Base-by-base conservation (phyloP, 768 basidiomycete species). In the Cubamyces lactineus region DNA sequence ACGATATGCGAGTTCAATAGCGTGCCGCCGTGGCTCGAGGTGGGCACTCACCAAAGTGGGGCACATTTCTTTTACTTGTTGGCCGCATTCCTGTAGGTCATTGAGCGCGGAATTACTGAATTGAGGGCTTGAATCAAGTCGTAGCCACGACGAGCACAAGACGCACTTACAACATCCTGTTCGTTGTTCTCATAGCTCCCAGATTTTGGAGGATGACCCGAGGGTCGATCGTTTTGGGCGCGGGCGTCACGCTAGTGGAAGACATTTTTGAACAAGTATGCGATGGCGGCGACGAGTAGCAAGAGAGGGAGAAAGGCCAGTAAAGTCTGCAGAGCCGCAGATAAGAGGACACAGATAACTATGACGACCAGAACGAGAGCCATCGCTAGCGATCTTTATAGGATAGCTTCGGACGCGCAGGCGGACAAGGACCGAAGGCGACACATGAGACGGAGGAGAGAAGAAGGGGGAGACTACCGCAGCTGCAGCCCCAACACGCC, bases 161-260 rank as follows among this genome's bases (percentile, higher is more conserved):
- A 34, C 5, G 23, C 19, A 24, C 71, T 24, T 24, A 69, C 69
- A 70, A 45, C 0, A 57, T 63, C 1, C 45, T 55, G 38, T 65
- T 43, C 4, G 64, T 67, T 0, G 52, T 49, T 23, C 62, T 68
- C 66, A 68, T 66, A 0, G 38, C 40, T 1, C 66, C 68, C 7
- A 71, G 17, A 15, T 65, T 28, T n/a, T 69, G 65, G 6, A 54
- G 52, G 2, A 70, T 34, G 17, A 57, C 62, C 16, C 12, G 34
- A 6, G 43, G 28, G 30, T 67, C 59, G 17, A 65, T 61, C 7
- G 45, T 12, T 3, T 48, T 9, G 12, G 48, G 16, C 16, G 38
- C 34, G n/a, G 43, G 7, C 11, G 17, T 30, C n/a, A n/a, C n/a
- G 24, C n/a, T 9, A 46, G 43, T 24, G 26, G 53, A 28, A 19